These are phyloP conservation scores for Furcasterigmium furcatum DNA, from an alignment of 2,329 filamentous ascomycete genomes.

Conservation along the genomic window DNA sequence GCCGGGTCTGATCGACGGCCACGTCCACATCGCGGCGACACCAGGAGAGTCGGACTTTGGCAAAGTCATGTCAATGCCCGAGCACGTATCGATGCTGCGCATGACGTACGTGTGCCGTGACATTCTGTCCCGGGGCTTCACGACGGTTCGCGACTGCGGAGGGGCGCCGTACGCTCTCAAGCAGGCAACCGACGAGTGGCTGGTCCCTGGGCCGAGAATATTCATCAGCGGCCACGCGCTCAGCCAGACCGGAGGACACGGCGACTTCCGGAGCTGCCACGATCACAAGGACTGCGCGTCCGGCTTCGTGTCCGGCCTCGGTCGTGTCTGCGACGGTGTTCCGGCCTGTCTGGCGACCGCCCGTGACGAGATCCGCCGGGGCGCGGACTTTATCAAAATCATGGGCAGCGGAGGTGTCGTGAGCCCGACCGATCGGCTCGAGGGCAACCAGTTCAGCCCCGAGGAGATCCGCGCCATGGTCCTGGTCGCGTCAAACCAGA, in stretches of 20 bases:
- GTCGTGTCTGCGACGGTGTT: constrained; percentile 49
- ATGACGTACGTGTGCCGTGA: constrained; percentile 17
- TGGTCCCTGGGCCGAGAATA: constrained; percentile 51
- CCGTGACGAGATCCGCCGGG: constrained; percentile 50
- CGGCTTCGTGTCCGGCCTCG: constrained; percentile 34
- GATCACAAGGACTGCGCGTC: constrained; percentile 39
- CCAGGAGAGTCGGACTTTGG: constrained; percentile 24
- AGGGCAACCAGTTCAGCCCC: constrained; percentile 51
- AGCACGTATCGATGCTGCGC: too few species aligned
- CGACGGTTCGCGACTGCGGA: constrained; percentile 54
- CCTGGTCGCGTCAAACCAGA: constrained; percentile 41
- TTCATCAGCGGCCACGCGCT: constrained; percentile 52
- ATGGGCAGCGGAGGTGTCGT: constrained; percentile 56
- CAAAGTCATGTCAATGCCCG: constrained; percentile 14
- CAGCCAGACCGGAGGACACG: constrained; percentile 56
- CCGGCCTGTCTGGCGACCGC: constrained; percentile 48
- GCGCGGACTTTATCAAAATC: constrained; percentile 60
- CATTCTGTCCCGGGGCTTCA: constrained; percentile 57
- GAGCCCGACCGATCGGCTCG: constrained; percentile 49
- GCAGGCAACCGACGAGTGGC: constrained; percentile 50
- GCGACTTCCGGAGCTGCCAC: constrained; percentile 41
- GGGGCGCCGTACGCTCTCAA: constrained; percentile 52
- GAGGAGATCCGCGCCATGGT: constrained; percentile 53
- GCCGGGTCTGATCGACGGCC: constrained; percentile 27
- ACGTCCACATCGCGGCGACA: constrained; percentile 23